These are phyloP conservation scores for Scheffersomyces segobiensis DNA, from an alignment of 1,139 yeast genomes.

Conservation along the genomic window DNA sequence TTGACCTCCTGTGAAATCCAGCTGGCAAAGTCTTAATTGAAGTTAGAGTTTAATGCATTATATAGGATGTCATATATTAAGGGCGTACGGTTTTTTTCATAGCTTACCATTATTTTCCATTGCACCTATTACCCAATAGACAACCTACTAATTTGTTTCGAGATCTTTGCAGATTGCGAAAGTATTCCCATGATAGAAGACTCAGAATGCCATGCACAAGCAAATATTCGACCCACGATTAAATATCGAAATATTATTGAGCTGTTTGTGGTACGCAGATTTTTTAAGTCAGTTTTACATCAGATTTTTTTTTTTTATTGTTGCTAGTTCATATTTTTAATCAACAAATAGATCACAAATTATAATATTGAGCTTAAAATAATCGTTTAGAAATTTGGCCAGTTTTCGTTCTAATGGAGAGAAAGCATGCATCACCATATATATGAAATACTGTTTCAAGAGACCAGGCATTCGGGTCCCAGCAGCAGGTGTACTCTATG, in stretches of 20 bases:
- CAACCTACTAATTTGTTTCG: neutral
- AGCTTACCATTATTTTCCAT: neutral
- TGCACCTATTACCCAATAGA: neutral
- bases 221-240: neutral
- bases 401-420: neutral
- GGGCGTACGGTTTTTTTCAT: neutral
- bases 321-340: neutral
- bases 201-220: neutral
- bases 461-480: neutral
- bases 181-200: neutral
- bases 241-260: neutral
- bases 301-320: neutral
- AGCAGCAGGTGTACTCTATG: neutral
- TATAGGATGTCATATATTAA: neutral
- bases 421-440: neutral
- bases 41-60: neutral
- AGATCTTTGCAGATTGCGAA: neutral
- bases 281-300: neutral
- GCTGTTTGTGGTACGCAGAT: neutral
- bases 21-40: too few species aligned
- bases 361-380: neutral
- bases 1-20: too few species aligned
- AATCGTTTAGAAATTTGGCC: neutral
- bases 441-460: neutral
- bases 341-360: neutral